Evolutionary conservation across 2,329 filamentous ascomycete genomes (phyloP), one percentile per base, ranked within the genome.

Genomic region (Talaromyces atroroseus): DNA sequence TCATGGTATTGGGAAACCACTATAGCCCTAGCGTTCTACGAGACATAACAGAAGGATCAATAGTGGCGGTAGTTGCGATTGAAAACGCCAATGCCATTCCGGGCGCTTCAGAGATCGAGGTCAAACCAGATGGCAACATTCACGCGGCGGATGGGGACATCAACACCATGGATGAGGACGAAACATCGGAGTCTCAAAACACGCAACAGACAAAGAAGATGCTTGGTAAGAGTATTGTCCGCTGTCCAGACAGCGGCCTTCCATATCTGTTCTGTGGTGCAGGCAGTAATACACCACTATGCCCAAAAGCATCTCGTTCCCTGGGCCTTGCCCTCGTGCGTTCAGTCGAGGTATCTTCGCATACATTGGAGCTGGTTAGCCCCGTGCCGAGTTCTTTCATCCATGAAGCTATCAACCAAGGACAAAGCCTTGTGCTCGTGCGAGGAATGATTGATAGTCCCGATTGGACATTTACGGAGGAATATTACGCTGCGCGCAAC

Each of bases 1-100:
- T 84, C 50, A 74, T 82, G 64, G 72, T 78, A 2, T 74, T 81
- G 59, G 77, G 77, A 21, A 79, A 81, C 48, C 73, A 74, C 29
- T 70, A 80, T 4, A 68, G 74, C 8, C 72, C 78, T 3, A 71
- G 75, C 16, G 74, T 78, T 42, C 68, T 85, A 2, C 62, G 70
- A 11, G 77, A 80, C 58, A 72, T 79, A 3, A 69, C 85, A 20
- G 77, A 82, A 45, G 82, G 81, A 42, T 70, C 77, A 3, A 63
- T 83, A 8, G 76, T 85, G 11, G 80, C 79, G 5, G 70, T 86
- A 29, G 73, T 82, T 1, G 73, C 75, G 1, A 66, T 80, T 2
- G 76, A 81, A 56, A 72, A 74, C 5, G 62, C 70, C 0, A 63
- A 59, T 42, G 69, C 70, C 8, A 64, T 75, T 3, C 54, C 63